Percentiles rank a stretch among this genome's conserved stretches.
Evolutionary conservation across 306 rosid genomes (phyloP).

Genomic region (Styphnolobium japonicum): DNA sequence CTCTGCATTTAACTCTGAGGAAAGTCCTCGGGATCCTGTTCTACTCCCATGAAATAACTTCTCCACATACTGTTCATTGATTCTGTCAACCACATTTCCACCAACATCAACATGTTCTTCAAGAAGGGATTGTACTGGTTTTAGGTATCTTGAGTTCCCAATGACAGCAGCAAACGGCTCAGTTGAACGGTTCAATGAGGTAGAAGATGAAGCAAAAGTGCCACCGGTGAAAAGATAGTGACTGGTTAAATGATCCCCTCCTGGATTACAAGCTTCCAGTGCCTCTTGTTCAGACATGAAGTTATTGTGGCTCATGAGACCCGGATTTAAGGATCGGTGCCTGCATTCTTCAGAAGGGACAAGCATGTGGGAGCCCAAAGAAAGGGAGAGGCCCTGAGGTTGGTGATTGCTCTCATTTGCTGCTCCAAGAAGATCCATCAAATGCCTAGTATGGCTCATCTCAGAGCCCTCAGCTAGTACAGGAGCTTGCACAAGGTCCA

Average conservation of each 20-base stretch:
- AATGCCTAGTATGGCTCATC: slow-evolving; percentile 68
- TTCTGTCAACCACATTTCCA: slow-evolving; percentile 49
- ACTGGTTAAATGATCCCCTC: slow-evolving; percentile 38
- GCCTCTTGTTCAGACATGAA: slow-evolving; percentile 41
- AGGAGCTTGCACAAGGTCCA: slow-evolving; percentile 50
- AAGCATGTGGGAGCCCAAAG: slow-evolving; percentile 71
- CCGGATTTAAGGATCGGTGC: slow-evolving; percentile 41
- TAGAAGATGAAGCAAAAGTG: slow-evolving; percentile 46
- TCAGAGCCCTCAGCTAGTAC: slow-evolving; percentile 40
- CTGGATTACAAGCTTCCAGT: slow-evolving; percentile 39
- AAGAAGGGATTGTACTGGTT: slow-evolving; percentile 66
- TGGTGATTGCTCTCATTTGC: slow-evolving; percentile 45
- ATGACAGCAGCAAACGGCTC: slow-evolving; percentile 48
- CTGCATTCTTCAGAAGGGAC: slow-evolving; percentile 48
- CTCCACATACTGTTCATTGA: slow-evolving; percentile 49
- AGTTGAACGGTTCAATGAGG: slow-evolving; percentile 43
- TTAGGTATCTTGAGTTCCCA: slow-evolving; percentile 61
- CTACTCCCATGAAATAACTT: slow-evolving; percentile 53
- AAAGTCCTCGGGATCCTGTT: slow-evolving; percentile 40
- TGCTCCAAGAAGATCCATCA: slow-evolving; percentile 79
- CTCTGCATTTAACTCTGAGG: slow-evolving; percentile 62
- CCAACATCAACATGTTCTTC: slow-evolving; percentile 63
- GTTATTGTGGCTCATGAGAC: slow-evolving; percentile 47
- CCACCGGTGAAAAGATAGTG: slow-evolving; percentile 47
- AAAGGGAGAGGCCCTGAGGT: slow-evolving; percentile 66